Conservation (phyloP, 2,329 filamentous ascomycete genomes). For the Dryadomyces quercus-mongolicae region DNA sequence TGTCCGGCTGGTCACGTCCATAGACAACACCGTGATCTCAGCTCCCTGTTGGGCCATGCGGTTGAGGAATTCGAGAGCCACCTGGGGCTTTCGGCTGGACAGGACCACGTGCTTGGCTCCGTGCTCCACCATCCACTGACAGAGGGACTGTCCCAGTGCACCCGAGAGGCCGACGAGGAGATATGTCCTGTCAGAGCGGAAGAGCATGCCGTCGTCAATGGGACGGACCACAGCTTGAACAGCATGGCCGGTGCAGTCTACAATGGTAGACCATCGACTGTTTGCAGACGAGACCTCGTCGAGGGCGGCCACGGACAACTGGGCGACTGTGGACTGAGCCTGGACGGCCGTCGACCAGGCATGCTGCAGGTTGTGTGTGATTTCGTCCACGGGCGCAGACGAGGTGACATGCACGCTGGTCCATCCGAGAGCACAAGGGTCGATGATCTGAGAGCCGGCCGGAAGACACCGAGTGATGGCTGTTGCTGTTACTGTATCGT, state of each 20-base stretch:
- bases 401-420: too few species aligned
- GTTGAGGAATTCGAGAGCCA: not conserved
- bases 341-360: too few species aligned
- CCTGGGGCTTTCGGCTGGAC: slow-evolving; percentile 20
- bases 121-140: slow-evolving; percentile 24
- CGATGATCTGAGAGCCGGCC: too few species aligned
- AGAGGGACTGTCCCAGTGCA: slow-evolving; percentile 23
- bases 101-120: slow-evolving; percentile 26
- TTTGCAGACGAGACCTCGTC: too few species aligned
- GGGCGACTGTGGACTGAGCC: too few species aligned
- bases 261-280: not conserved
- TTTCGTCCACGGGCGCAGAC: too few species aligned
- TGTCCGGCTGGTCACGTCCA: not conserved
- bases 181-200: slow-evolving; percentile 21
- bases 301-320: too few species aligned
- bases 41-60: not conserved
- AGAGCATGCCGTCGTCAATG: not conserved
- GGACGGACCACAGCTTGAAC: not conserved
- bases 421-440: too few species aligned
- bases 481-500: too few species aligned
- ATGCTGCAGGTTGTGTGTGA: too few species aligned
- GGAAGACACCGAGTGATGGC: too few species aligned
- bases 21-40: not conserved
- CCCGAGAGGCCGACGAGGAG: slow-evolving; percentile 22
- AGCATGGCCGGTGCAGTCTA: not conserved